These are phyloP conservation scores for Waltergamsia citrina DNA, from an alignment of 2,329 filamentous ascomycete genomes.

Conservation along the genomic window DNA sequence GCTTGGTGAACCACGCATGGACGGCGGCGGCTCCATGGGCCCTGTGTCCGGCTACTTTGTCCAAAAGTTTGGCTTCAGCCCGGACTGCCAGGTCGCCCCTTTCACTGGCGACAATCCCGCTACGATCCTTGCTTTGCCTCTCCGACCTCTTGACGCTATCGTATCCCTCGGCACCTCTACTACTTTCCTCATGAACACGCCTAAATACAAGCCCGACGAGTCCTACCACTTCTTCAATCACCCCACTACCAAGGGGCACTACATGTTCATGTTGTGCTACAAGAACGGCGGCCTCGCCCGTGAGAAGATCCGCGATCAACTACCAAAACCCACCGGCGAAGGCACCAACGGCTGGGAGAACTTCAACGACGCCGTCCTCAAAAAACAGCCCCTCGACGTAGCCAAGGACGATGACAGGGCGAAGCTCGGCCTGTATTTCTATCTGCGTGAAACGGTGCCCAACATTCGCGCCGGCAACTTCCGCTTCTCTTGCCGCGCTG, in stretches of 20 bases:
- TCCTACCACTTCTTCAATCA: constrained; percentile 98
- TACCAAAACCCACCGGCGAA: constrained; percentile 43
- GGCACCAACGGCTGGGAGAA: constrained; percentile 56
- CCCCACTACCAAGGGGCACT: constrained; percentile 78
- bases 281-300: constrained; percentile 94
- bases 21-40: constrained; percentile 75
- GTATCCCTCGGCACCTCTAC: constrained; percentile 92
- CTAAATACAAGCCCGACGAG: constrained; percentile 81
- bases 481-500: constrained; percentile 56
- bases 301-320: constrained; percentile 75
- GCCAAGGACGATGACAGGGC: constrained; percentile 45
- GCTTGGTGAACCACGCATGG: constrained; percentile 69
- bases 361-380: constrained; percentile 68
- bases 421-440: constrained; percentile 90
- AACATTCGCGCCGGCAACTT: constrained; percentile 81
- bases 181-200: constrained; percentile 95
- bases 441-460: constrained; percentile 89
- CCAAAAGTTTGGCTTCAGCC: constrained; percentile 64
- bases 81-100: constrained; percentile 67
- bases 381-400: constrained; percentile 61
- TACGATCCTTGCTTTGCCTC: constrained; percentile 83
- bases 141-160: constrained; percentile 83
- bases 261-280: constrained; percentile 99
- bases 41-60: constrained; percentile 71
- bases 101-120: constrained; percentile 96